These are phyloP conservation scores for Scopulariopsis brevicaulis DNA, from an alignment of 2,329 filamentous ascomycete species.

Conservation along the genomic window DNA sequence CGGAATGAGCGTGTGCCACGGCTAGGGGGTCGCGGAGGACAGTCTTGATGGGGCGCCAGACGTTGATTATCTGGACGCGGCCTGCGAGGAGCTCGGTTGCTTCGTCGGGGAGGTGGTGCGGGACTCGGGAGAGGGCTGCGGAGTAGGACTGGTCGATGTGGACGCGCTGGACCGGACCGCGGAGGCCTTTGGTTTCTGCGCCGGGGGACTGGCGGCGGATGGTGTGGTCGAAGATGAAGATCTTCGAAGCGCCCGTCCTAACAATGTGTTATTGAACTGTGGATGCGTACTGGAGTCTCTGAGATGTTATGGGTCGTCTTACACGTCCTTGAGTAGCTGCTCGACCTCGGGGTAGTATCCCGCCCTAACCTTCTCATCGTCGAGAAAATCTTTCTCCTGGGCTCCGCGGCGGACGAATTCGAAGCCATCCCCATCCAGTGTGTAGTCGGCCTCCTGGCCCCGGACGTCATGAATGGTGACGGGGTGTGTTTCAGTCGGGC, in stretches of 20 bases:
- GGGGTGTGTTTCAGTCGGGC: slow-evolving; percentile 14
- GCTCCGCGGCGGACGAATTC: slow-evolving; percentile 17
- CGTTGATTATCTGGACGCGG: slow-evolving; percentile 41
- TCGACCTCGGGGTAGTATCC: slow-evolving; percentile 67
- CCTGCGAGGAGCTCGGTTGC: slow-evolving; percentile 28
- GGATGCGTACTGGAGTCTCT: background rate
- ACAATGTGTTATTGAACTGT: background rate
- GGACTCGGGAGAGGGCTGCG: slow-evolving; percentile 29
- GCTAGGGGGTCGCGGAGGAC: slow-evolving; percentile 42
- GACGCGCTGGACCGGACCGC: slow-evolving; percentile 29
- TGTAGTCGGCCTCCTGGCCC: slow-evolving; percentile 21
- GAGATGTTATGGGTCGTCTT: slow-evolving; percentile 9
- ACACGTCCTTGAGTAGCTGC: slow-evolving; percentile 49
- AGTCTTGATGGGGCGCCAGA: slow-evolving; percentile 37
- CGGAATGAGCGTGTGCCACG: slow-evolving; percentile 36
- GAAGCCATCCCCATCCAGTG: slow-evolving; percentile 26
- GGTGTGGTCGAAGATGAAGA: slow-evolving; percentile 54
- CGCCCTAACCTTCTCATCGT: slow-evolving; percentile 50
- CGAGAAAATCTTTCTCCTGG: slow-evolving; percentile 24
- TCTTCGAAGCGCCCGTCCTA: slow-evolving; percentile 41
- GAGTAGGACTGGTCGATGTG: slow-evolving; percentile 47
- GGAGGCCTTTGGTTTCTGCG: slow-evolving; percentile 29
- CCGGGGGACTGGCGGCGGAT: slow-evolving; percentile 25
- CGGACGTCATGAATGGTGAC: slow-evolving; percentile 22
- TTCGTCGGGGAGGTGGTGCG: slow-evolving; percentile 31